Evolutionary conservation across 805 yeast species (phyloP).

Genomic region (Metschnikowia gruessii): DNA sequence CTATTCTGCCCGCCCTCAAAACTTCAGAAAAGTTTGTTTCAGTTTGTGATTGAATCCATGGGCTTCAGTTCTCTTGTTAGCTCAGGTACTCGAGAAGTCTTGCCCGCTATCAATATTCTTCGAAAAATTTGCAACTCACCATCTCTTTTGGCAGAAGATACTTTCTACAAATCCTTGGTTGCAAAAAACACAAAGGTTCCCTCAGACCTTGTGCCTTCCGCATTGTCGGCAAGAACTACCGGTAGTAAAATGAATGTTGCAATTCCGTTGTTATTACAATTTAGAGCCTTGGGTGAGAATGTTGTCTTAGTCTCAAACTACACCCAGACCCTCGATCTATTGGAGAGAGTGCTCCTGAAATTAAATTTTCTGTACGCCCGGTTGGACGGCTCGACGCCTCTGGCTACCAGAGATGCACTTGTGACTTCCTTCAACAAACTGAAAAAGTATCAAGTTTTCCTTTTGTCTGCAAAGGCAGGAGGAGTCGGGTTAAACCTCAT

Average conservation of each 20-base stretch:
- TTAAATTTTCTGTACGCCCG: conserved; percentile 53
- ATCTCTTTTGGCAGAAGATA: conserved; percentile 52
- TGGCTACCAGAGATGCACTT: conserved; percentile 57
- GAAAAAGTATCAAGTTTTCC: conserved; percentile 48
- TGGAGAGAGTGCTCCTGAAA: conserved; percentile 54
- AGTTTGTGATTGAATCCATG: conserved; percentile 43
- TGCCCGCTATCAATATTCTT: conserved; percentile 68
- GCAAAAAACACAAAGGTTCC: conserved; percentile 1
- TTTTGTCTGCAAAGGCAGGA: conserved; percentile 87
- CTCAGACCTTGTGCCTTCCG: conserved; percentile 20
- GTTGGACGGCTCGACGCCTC: conserved; percentile 82
- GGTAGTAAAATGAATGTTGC: conserved; percentile 66
- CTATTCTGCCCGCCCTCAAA: conserved; percentile 75
- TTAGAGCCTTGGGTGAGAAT: conserved; percentile 55
- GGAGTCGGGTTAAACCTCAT: conserved; percentile 88
- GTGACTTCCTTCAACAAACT: conserved; percentile 67
- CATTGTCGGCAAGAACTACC: conserved; percentile 11
- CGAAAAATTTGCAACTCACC: conserved; percentile 87
- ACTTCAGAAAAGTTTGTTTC: conserved; percentile 55
- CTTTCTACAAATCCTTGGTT: conserved; percentile 19
- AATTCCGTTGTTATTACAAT: conserved; percentile 51
- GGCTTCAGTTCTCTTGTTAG: conserved; percentile 31
- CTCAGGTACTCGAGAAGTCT: conserved; percentile 38
- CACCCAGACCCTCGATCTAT: conserved; percentile 79
- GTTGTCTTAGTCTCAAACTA: conserved; percentile 84